Evolutionary conservation across 768 basidiomycete genomes (phyloP).

Genomic region (Tricholoma terreum): DNA sequence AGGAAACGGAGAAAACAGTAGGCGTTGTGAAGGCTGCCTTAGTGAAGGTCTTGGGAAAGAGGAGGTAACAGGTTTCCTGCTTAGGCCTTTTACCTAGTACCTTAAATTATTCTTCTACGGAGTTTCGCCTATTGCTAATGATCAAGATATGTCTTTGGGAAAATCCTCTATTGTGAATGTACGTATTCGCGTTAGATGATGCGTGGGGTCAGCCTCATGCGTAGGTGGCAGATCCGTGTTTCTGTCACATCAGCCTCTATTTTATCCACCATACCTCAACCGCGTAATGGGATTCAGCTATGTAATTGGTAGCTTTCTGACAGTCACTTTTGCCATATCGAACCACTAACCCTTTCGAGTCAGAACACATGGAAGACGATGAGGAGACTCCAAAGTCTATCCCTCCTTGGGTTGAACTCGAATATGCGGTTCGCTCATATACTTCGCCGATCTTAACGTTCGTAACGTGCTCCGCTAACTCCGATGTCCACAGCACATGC

Average conservation of each 20-base stretch:
- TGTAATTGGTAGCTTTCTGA: constrained; percentile 47
- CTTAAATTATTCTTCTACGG: too few species aligned
- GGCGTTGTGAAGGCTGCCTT: constrained; percentile 69
- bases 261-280: too few species aligned
- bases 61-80: constrained; percentile 38
- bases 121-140: too few species aligned
- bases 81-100: too few species aligned
- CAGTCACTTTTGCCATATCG: not conserved
- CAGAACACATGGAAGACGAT: constrained; percentile 96
- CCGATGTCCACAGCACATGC: constrained; percentile 68
- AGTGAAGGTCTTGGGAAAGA: constrained; percentile 67
- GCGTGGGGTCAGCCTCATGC: too few species aligned
- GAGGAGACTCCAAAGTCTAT: constrained; percentile 67
- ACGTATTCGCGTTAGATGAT: too few species aligned
- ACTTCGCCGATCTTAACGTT: constrained; percentile 2
- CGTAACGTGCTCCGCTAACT: not conserved
- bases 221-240: too few species aligned
- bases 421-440: constrained; percentile 65
- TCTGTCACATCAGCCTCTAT: too few species aligned
- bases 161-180: too few species aligned
- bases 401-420: constrained; percentile 89
- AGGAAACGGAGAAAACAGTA: constrained; percentile 90
- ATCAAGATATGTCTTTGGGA: too few species aligned
- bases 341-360: constrained; percentile 5
- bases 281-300: constrained; percentile 45